phyloP scores from a whole-genome alignment of 108 stramenopile species.

The Skeletonema menzelii region DNA sequence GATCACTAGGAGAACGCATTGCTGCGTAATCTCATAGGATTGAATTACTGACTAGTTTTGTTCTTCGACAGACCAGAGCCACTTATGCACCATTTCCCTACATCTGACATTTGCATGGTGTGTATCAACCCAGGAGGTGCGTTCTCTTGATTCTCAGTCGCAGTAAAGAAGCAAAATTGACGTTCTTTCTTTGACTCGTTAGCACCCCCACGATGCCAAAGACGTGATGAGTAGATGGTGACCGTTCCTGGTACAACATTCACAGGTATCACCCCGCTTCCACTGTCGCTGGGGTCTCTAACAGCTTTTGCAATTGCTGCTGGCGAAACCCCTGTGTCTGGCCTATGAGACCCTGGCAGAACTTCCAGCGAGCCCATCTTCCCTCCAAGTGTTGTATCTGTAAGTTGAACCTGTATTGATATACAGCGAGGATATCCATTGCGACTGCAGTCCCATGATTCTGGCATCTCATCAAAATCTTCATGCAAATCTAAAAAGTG shows the following conservation, averaged over 20 bases:
- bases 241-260: neutral
- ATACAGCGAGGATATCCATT: neutral
- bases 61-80: neutral
- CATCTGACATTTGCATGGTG: neutral
- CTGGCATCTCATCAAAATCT: neutral
- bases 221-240: neutral
- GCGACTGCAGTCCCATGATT: neutral
- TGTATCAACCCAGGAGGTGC: neutral
- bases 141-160: neutral
- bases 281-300: neutral
- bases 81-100: neutral
- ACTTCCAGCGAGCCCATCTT: neutral
- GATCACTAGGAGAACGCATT: neutral
- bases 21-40: neutral
- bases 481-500: neutral
- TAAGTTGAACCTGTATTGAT: neutral
- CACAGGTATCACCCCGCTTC: neutral
- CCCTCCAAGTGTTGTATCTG: neutral
- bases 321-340: neutral
- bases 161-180: neutral
- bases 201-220: neutral
- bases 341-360: neutral
- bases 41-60: neutral
- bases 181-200: neutral
- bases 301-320: neutral